These are phyloP conservation scores for Elongisporangium senticosum DNA, from an alignment of 352 stramenopile genomes.

Conservation along the genomic window DNA sequence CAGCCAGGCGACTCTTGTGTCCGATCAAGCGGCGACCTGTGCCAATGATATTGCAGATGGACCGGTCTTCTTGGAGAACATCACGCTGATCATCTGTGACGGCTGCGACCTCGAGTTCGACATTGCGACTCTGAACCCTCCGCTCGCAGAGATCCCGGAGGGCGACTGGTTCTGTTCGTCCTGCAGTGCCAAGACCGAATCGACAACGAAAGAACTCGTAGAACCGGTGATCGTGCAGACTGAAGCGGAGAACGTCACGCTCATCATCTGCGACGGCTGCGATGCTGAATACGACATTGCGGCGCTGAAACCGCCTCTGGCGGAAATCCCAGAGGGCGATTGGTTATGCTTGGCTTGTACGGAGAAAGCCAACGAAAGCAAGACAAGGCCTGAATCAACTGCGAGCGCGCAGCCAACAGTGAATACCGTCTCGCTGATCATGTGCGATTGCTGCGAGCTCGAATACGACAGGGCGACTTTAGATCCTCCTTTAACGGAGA, in stretches of 20 bases:
- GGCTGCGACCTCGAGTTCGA: constrained; percentile 28
- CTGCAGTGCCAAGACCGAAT: constrained; percentile 7
- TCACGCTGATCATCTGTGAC: constrained; percentile 30
- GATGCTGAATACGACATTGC: constrained; percentile 57
- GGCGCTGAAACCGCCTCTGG: constrained; percentile 36
- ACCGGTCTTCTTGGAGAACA: neutral
- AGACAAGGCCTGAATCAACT: constrained; percentile 5
- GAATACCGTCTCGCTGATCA: constrained; percentile 32
- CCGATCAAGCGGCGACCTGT: neutral
- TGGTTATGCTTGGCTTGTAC: constrained; percentile 41
- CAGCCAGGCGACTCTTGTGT: neutral
- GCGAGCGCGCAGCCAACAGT: neutral
- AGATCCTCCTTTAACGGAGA: constrained; percentile 25
- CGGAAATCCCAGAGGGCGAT: constrained; percentile 38
- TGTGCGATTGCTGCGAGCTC: constrained; percentile 67
- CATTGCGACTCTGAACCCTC: constrained; percentile 16
- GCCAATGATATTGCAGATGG: neutral
- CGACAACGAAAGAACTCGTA: neutral
- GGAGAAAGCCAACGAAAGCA: neutral
- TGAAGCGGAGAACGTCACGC: constrained; percentile 19
- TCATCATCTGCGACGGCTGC: constrained; percentile 51
- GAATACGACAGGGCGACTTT: constrained; percentile 51
- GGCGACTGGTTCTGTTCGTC: constrained; percentile 42
- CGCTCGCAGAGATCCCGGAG: constrained; percentile 14
- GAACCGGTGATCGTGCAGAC: neutral